These are phyloP conservation scores for Nematodospora anomalae DNA, from an alignment of 1,139 yeast species.

Conservation along the genomic window DNA sequence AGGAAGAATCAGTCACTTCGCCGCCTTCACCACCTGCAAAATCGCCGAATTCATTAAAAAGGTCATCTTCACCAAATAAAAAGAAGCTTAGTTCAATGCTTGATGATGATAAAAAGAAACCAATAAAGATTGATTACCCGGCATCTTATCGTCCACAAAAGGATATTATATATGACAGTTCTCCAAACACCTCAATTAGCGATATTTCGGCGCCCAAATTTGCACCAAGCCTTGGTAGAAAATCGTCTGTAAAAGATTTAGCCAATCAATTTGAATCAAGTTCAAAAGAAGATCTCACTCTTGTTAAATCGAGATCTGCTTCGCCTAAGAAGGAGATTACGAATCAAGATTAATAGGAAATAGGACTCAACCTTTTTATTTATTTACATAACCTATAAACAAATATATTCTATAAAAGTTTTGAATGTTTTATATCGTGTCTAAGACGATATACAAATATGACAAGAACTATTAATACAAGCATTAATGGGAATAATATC, in stretches of 20 bases:
- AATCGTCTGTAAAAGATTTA: conserved; percentile 37
- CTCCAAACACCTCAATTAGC: conserved; percentile 2
- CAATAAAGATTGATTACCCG: conserved; percentile 7
- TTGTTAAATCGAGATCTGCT: conserved; percentile 4
- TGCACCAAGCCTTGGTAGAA: conserved; percentile 28
- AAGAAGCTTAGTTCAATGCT: conserved; percentile 32
- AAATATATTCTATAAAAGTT: conserved; percentile 35
- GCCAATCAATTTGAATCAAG: conserved; percentile 31
- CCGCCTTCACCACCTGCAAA: conserved; percentile 21
- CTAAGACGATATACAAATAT: conserved; percentile 48
- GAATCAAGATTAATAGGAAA: background rate
- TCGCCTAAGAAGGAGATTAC: conserved; percentile 4
- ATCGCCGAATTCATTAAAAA: conserved; percentile 27
- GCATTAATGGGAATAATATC: conserved; percentile 44
- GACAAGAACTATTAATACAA: conserved; percentile 37
- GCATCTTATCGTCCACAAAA: conserved; percentile 33
- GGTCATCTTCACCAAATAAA: conserved; percentile 44
- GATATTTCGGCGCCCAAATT: conserved; percentile 26
- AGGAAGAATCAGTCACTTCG: conserved; percentile 4
- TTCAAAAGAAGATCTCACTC: conserved; percentile 8
- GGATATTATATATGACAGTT: conserved; percentile 23
- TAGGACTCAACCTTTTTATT: background rate
- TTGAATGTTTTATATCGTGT: conserved; percentile 56
- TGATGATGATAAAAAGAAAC: conserved; percentile 14
- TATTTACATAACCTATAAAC: too few relatives aligned